Conservation (phyloP, 768 basidiomycete genomes). For the Hydnomerulius pinastri region DNA sequence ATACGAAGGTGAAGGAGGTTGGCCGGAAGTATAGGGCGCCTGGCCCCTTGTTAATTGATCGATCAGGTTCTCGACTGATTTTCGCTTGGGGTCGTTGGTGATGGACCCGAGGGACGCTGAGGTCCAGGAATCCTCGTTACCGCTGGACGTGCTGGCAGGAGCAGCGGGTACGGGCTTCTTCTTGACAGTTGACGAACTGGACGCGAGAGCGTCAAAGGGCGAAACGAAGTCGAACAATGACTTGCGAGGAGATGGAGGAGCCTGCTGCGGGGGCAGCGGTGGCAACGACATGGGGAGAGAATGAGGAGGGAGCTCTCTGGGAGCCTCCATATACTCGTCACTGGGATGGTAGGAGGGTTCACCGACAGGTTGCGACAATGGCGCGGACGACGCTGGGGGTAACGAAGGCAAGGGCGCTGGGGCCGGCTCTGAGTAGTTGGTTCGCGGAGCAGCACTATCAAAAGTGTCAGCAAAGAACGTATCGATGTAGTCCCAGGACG, state of each 20-base stretch:
- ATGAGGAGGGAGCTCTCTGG: conserved; percentile 25
- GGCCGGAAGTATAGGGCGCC: conserved; percentile 36
- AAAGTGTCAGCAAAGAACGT: conserved; percentile 28
- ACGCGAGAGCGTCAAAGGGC: conserved; percentile 77
- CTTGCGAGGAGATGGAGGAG: conserved; percentile 70
- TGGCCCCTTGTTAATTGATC: conserved; percentile 65
- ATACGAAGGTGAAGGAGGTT: conserved; percentile 37
- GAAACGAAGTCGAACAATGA: conserved; percentile 87
- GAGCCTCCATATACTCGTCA: conserved; percentile 35
- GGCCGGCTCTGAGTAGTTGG: conserved; percentile 53
- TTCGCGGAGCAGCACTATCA: conserved; percentile 47
- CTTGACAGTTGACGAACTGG: conserved; percentile 50
- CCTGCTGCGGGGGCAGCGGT: conserved; percentile 40
- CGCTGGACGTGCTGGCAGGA: conserved; percentile 39
- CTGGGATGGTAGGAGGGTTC: conserved; percentile 42
- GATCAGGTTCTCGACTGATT: conserved; percentile 81
- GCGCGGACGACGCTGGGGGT: conserved; percentile 47
- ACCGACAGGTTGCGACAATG: conserved; percentile 33
- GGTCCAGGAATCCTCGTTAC: conserved; percentile 65
- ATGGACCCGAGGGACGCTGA: conserved; percentile 29
- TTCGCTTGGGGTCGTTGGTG: conserved; percentile 60
- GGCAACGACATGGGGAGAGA: conserved; percentile 22
- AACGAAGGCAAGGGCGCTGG: conserved; percentile 34
- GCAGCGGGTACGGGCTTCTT: conserved; percentile 68
- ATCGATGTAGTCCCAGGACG: conserved; percentile 36